Conservation (phyloP, 306 rosid species). For the Rosa lucieae region DNA sequence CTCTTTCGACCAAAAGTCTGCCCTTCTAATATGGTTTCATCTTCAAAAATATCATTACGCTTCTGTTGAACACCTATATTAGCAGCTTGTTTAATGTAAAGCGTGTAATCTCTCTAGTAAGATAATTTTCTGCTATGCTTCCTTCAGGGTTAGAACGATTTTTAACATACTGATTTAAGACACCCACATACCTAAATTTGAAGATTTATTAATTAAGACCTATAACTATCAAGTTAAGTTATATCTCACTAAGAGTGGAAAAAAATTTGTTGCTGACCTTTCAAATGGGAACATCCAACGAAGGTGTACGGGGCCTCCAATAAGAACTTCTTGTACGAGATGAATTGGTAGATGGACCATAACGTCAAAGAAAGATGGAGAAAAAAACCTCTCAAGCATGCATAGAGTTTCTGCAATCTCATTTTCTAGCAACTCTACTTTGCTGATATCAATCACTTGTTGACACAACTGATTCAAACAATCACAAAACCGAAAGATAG, state of each 20-base stretch:
- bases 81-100: neutral
- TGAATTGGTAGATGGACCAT: neutral
- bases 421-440: too few species aligned
- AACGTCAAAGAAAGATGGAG: neutral
- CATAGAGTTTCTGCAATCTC: neutral
- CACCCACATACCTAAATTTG: too few species aligned
- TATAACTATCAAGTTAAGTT: too few species aligned
- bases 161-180: too few species aligned
- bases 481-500: neutral
- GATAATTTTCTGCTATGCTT: too few species aligned
- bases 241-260: too few species aligned
- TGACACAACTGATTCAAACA: neutral
- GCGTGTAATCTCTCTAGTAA: too few species aligned
- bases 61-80: neutral
- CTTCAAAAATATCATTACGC: neutral
- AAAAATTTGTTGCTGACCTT: neutral
- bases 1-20: neutral
- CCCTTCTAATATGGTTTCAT: neutral
- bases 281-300: neutral
- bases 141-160: too few species aligned
- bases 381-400: neutral
- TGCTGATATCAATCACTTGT: neutral
- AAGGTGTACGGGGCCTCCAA: neutral
- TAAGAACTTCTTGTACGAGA: neutral
- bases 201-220: too few species aligned